These are phyloP conservation scores for Naganishia albida DNA, from an alignment of 1,284 basidiomycete species.

Conservation along the genomic window DNA sequence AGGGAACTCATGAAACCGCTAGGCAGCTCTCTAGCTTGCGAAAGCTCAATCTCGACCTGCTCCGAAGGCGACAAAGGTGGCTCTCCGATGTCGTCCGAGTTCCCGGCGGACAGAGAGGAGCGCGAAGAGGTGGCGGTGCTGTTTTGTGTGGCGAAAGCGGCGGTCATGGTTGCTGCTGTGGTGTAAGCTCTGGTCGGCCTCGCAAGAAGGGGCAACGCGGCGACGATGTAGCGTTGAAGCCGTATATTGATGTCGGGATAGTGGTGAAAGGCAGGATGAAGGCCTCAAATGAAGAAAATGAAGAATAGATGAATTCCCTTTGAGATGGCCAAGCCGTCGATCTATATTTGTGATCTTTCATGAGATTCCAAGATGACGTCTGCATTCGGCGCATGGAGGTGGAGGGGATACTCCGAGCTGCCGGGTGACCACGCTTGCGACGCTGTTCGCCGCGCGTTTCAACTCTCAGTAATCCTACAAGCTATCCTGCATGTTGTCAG, in stretches of 20 bases:
- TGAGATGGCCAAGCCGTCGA: not conserved
- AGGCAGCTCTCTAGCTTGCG: constrained; percentile 30
- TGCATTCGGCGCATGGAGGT: too few species aligned
- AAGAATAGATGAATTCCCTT: not conserved
- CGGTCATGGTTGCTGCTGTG: constrained; percentile 14
- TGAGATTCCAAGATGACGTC: too few species aligned
- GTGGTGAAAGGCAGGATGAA: not conserved
- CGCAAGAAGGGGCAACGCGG: constrained; percentile 21
- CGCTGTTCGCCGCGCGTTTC: too few species aligned
- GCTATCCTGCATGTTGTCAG: too few species aligned
- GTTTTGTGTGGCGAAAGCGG: constrained; percentile 5
- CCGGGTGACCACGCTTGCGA: too few species aligned
- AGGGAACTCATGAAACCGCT: constrained; percentile 26
- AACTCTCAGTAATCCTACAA: too few species aligned
- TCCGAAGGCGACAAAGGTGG: constrained; percentile 26
- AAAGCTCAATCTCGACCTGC: constrained; percentile 28
- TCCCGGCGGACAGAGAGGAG: constrained; percentile 8
- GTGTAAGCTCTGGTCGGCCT: constrained; percentile 18
- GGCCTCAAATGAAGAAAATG: not conserved
- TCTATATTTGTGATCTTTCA: too few species aligned
- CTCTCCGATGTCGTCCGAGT: constrained; percentile 20
- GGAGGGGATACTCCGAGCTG: too few species aligned
- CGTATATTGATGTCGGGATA: constrained; percentile 3
- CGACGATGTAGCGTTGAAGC: constrained; percentile 10
- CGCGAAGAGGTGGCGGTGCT: constrained; percentile 20